phyloP scores from a whole-genome alignment of 495 filamentous ascomycete genomes.

The Penicillium nucicola region DNA sequence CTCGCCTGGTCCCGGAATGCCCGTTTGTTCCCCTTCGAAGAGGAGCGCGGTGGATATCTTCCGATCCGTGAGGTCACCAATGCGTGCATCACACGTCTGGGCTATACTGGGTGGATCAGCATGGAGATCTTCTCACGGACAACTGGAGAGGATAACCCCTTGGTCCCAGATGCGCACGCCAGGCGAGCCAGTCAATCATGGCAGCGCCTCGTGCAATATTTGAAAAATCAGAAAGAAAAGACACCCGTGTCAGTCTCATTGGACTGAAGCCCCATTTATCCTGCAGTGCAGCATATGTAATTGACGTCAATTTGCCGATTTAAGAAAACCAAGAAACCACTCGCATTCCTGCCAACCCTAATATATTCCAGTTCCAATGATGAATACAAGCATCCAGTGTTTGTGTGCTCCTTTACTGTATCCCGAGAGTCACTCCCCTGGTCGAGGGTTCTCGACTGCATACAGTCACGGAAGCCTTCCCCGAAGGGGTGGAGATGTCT shows the following conservation, averaged over 20 bases:
- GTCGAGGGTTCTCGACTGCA: not conserved
- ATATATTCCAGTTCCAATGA: no score
- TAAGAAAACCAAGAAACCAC: not conserved
- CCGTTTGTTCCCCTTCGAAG: constrained; percentile 65
- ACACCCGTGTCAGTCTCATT: not conserved
- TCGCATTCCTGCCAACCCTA: not conserved
- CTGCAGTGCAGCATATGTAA: not conserved
- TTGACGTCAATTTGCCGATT: not conserved
- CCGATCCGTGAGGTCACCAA: constrained; percentile 53
- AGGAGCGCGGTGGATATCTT: constrained; percentile 62
- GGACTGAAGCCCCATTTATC: not conserved
- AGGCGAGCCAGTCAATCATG: constrained; percentile 55
- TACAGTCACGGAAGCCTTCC: not conserved
- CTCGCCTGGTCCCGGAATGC: constrained; percentile 68
- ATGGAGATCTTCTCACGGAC: constrained; percentile 69
- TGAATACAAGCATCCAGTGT: no score
- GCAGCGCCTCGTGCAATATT: constrained; percentile 34
- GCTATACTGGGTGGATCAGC: constrained; percentile 68
- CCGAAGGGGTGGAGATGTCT: not conserved
- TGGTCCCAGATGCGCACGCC: constrained; percentile 62
- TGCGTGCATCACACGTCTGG: constrained; percentile 52
- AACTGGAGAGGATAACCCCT: constrained; percentile 48
- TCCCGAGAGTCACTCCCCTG: not conserved
- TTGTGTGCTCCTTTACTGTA: no score
- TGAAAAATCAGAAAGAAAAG: constrained; percentile 5